Evolutionary conservation across 176 grass and related monocot species (phyloP).

Genomic region (Puccinellia tenuiflora): DNA sequence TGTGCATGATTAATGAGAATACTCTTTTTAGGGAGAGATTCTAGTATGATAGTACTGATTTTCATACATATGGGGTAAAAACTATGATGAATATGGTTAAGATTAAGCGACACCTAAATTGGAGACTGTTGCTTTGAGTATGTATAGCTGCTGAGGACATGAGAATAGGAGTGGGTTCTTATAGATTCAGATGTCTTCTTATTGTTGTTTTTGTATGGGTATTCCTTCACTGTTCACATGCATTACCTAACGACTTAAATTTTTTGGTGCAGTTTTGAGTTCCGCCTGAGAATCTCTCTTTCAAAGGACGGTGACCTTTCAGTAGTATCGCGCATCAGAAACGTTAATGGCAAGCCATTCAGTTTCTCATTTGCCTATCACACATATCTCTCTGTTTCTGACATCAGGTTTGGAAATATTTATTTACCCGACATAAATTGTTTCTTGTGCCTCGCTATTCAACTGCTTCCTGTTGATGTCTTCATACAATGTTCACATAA

Average conservation of each 20-base stretch:
- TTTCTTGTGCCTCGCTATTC: not conserved
- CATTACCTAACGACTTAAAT: slow-evolving; percentile 4
- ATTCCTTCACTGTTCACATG: not conserved
- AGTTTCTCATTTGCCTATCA: slow-evolving; percentile 97
- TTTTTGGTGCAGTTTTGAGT: slow-evolving; percentile 72
- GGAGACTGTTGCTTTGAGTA: not conserved
- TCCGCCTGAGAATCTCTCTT: slow-evolving; percentile 77
- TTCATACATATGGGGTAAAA: not conserved
- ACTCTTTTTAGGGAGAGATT: too few relatives aligned
- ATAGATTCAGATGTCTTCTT: not conserved
- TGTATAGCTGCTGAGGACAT: not conserved
- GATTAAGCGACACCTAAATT: not conserved
- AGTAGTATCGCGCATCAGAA: slow-evolving; percentile 69
- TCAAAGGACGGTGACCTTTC: slow-evolving; percentile 67
- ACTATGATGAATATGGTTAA: not conserved
- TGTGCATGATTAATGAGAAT: not conserved
- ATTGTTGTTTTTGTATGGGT: not conserved
- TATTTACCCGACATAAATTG: not conserved
- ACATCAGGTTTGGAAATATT: slow-evolving; percentile 68
- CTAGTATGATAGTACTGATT: not conserved
- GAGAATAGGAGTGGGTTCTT: not conserved
- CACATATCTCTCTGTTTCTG: slow-evolving; percentile 89
- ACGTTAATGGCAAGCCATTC: slow-evolving; percentile 88
- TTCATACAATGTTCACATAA: not conserved
- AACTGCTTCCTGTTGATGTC: not conserved